These are phyloP conservation scores for Solanum megistacrolobum DNA, from an alignment of 257 asterid species.

Conservation along the genomic window DNA sequence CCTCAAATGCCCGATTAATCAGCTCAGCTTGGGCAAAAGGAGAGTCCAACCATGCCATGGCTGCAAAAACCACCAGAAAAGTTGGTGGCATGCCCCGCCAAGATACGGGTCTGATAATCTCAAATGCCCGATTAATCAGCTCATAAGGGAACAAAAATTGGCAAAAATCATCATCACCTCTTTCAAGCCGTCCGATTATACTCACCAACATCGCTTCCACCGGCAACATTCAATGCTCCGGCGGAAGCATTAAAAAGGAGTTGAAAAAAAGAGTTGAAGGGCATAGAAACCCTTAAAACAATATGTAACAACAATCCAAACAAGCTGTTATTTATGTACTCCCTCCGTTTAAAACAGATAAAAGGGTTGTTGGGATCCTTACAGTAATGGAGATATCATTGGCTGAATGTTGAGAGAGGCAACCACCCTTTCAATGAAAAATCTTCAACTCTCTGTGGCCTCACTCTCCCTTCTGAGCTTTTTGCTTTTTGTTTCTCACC, in stretches of 20 bases:
- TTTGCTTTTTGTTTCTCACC: neutral
- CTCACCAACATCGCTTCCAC: neutral
- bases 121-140: neutral
- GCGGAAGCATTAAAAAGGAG: neutral
- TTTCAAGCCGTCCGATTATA: neutral
- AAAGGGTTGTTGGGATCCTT: slow-evolving; percentile 9
- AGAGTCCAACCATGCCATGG: slow-evolving; percentile 7
- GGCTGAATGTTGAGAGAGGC: slow-evolving; percentile 39
- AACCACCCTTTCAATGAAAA: slow-evolving; percentile 35
- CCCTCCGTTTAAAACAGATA: neutral
- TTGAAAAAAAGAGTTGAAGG: neutral
- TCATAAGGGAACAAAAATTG: neutral
- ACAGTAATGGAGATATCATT: neutral
- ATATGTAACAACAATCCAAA: neutral
- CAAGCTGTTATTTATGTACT: neutral
- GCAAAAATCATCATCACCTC: neutral
- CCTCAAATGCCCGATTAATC: neutral
- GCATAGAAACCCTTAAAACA: neutral
- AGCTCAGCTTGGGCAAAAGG: neutral
- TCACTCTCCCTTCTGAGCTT: neutral
- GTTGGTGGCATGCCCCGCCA: neutral
- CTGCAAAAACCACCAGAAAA: neutral
- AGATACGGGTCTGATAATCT: neutral
- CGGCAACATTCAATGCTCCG: neutral
- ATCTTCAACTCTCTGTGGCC: neutral